Conservation (phyloP, 441 rosid species). For the Biscutella laevigata region DNA sequence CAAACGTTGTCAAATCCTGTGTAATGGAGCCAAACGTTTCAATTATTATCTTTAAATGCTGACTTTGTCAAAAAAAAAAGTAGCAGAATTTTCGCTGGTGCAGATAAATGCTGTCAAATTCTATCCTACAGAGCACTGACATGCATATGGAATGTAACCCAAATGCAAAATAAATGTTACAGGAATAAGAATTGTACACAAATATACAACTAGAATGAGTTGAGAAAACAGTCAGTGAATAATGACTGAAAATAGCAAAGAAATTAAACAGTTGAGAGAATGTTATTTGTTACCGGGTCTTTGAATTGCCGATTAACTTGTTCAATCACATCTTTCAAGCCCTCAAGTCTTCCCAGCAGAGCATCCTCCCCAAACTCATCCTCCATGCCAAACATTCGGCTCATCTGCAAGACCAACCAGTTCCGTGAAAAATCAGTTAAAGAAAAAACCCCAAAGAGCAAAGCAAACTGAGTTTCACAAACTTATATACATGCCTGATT, state of each 20-base stretch:
- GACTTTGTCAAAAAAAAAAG: not conserved
- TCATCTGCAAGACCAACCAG: conserved; percentile 49
- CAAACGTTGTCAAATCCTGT: conserved; percentile 93
- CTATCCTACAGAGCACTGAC: conserved; percentile 25
- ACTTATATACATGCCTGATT: conserved; percentile 54
- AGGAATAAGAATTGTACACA: not conserved
- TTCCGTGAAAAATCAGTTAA: conserved; percentile 5
- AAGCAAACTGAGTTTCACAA: not conserved
- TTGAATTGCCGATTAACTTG: conserved; percentile 92
- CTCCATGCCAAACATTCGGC: conserved; percentile 70
- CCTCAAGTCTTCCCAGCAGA: conserved; percentile 88
- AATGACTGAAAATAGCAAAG: conserved; percentile 2
- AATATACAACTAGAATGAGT: not conserved
- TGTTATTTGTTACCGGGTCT: conserved; percentile 86
- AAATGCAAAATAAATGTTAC: not conserved
- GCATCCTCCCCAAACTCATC: conserved; percentile 98
- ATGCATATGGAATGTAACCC: not conserved
- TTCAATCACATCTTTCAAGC: conserved; percentile 96
- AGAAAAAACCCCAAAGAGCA: not conserved
- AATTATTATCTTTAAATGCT: not conserved
- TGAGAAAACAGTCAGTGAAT: not conserved
- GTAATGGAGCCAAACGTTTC: not conserved
- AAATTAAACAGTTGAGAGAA: not conserved
- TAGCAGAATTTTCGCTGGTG: conserved; percentile 9
- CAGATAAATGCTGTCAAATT: conserved; percentile 34